A percentile compares a stretch with the other conserved stretches of the same genome.
phyloP scores from a whole-genome alignment of 2,329 filamentous ascomycete species.

The Colletotrichum lupini region DNA sequence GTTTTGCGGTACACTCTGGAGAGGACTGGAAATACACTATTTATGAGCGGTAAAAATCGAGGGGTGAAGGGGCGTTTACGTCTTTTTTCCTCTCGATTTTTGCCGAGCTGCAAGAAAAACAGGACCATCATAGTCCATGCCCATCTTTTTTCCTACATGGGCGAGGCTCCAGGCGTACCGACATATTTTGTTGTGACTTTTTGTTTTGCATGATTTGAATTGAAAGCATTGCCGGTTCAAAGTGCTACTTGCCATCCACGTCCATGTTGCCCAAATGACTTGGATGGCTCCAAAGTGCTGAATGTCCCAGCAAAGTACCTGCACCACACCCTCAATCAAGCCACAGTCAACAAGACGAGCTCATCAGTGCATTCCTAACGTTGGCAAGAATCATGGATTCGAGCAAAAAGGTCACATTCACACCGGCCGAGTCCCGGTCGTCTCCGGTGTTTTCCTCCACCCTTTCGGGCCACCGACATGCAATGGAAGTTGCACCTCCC shows the following conservation, averaged over 20 bases:
- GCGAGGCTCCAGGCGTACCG: slow-evolving; percentile 64
- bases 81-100: not conserved
- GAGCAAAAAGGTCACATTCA: not conserved
- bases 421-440: not conserved
- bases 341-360: no score
- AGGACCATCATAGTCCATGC: slow-evolving; percentile 67
- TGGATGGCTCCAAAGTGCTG: not conserved
- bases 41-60: not conserved
- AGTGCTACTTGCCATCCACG: not conserved
- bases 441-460: not conserved
- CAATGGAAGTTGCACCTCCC: not conserved
- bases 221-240: not conserved
- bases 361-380: no score
- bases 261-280: not conserved
- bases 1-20: slow-evolving; percentile 36
- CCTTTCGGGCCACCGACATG: not conserved
- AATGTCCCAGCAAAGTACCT: not conserved
- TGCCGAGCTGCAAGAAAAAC: slow-evolving; percentile 54
- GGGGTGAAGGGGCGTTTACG: not conserved
- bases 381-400: not conserved
- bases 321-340: not conserved
- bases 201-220: not conserved
- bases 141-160: slow-evolving; percentile 56
- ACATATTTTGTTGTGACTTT: slow-evolving; percentile 2
- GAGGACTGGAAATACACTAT: slow-evolving; percentile 26